These are phyloP conservation scores for Diospyros kaki DNA, from an alignment of 148 eudicot species.

Conservation along the genomic window DNA sequence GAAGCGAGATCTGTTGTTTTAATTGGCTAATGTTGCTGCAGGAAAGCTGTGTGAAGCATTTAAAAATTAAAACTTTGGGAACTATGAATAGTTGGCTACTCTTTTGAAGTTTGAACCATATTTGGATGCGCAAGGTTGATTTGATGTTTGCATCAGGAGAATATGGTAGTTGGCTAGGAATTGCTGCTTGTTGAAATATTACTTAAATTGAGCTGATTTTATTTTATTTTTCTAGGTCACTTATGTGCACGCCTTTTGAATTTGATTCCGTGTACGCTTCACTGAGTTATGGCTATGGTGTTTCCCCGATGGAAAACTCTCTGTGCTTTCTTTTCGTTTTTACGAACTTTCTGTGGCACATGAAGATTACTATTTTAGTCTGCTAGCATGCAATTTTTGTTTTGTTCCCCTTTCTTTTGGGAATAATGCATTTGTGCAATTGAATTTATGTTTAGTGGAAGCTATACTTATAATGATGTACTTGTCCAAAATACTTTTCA, in stretches of 20 bases:
- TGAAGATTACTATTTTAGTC: neutral
- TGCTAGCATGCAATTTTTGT: neutral
- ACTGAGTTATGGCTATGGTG: neutral
- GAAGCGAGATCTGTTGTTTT: conserved; percentile 14
- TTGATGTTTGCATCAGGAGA: too few species aligned
- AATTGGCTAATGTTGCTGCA: conserved; percentile 17
- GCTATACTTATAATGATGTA: neutral
- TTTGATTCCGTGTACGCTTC: neutral
- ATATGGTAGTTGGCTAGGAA: too few species aligned
- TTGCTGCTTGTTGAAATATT: too few species aligned
- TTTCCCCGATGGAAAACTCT: neutral
- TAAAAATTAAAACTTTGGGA: neutral
- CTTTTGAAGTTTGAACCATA: neutral
- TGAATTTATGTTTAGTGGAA: neutral
- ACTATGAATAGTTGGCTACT: neutral
- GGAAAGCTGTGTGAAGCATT: too few species aligned
- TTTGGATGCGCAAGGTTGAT: neutral
- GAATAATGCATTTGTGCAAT: neutral
- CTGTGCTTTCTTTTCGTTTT: neutral
- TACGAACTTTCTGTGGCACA: neutral
- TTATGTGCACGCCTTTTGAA: too few species aligned
- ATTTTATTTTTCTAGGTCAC: too few species aligned
- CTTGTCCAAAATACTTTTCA: neutral
- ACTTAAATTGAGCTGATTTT: too few species aligned
- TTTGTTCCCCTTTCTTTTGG: neutral